Evolutionary conservation across 352 stramenopile genomes (phyloP).

Genomic region (Phytophthora foliorum): DNA sequence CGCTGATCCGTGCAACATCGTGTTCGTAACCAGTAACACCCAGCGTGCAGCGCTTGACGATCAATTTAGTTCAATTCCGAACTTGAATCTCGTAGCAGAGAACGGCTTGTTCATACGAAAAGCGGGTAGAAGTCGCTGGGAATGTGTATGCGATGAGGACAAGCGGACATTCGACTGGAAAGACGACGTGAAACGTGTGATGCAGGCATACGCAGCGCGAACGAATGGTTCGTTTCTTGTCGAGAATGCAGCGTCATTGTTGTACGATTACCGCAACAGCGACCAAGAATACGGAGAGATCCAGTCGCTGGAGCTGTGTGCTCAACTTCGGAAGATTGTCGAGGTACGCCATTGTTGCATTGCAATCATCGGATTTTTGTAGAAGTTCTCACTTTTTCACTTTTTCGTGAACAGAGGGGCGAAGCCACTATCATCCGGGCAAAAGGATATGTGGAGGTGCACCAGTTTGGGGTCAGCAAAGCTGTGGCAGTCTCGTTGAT

Average conservation of each 20-base stretch:
- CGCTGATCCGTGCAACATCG: conserved; percentile 67
- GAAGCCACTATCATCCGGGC: conserved; percentile 61
- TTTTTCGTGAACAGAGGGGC: conserved; percentile 51
- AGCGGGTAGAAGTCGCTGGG: conserved; percentile 44
- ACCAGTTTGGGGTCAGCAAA: conserved; percentile 82
- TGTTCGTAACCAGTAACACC: conserved; percentile 77
- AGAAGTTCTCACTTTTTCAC: neutral
- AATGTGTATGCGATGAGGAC: conserved; percentile 66
- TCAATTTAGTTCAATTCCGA: conserved; percentile 60
- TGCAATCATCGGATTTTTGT: neutral
- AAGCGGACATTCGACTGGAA: conserved; percentile 93
- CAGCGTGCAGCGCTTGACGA: conserved; percentile 63
- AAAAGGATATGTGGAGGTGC: conserved; percentile 82
- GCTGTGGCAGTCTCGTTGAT: conserved; percentile 63
- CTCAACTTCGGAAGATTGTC: conserved; percentile 96
- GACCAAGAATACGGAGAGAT: conserved; percentile 99
- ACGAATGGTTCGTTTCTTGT: conserved; percentile 99
- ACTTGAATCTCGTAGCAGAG: conserved; percentile 72
- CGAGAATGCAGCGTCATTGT: conserved; percentile 96
- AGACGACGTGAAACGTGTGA: conserved; percentile 94
- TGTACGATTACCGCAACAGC: conserved; percentile 98
- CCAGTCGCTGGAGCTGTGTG: conserved; percentile 93
- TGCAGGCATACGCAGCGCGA: conserved; percentile 97
- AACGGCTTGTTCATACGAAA: conserved; percentile 79
- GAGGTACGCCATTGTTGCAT: conserved; percentile 61